Evolutionary conservation across 371 early-diverging fungal genomes (phyloP), one percentile per base, ranked within the genome.

Genomic region (Mucor mucedo): DNA sequence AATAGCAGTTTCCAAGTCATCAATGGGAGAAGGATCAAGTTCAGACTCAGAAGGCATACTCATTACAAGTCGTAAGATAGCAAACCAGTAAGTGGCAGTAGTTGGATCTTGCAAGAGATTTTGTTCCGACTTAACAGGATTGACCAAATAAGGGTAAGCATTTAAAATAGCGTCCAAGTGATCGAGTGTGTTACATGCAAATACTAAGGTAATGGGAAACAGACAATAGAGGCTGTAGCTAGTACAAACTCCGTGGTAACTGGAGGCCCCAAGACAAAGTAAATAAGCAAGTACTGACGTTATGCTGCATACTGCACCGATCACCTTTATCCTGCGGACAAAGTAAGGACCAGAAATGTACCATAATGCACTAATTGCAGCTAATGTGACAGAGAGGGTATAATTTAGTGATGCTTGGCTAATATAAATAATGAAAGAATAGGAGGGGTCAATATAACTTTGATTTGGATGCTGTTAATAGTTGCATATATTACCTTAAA

Each of bases 321-420:
- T 57, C 4, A 62, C 52, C 13, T 49, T 52, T 33, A 70, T 65
- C 28, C 76, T 70, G 5, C 65, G 55, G 33, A 72, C 60, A 41
- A 86, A 70, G 64, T 75, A 87, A 30, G 77, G 63, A 13, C 78
- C 75, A 32, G 70, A 61, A 16, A 69, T 33, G 27, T 68, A 68
- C 67, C 72, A 76, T 4, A 71, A 32, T 9, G 32, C 40, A 35
- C 68, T 70, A 11, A 68, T 58, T 6, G 55, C 14, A 35, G 68
- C 44, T 1, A 64, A 58, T 10, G 55, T 16, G 52, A 67, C 45
- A 33, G 58, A 58, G 32, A 56, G 7, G 1, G n/a, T 52, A n/a
- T 60, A 42, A 38, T 42, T 35, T 44, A 61, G 55, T 29, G 59
- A 38, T 2, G n/a, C 42, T 45, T 66, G 69, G n/a, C 69, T 73